phyloP scores from a whole-genome alignment of 805 yeast genomes.

The Lachancea cidri region DNA sequence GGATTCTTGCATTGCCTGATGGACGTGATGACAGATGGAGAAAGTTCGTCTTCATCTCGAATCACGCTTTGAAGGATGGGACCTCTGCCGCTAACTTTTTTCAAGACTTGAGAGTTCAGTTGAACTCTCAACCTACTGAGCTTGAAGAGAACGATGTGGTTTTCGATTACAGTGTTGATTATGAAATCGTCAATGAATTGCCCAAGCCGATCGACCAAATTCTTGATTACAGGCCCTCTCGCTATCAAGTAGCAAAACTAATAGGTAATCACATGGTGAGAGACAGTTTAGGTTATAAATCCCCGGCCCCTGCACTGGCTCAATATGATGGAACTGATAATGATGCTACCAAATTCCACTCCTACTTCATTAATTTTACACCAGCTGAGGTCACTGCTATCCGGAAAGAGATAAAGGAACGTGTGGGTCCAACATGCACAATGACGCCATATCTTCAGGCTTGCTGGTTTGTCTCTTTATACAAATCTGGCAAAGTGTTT shows the following conservation, averaged over 20 bases:
- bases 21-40: conserved; percentile 1
- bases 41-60: conserved; percentile 18
- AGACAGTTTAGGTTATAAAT: conserved; percentile 13
- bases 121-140: conserved; percentile 5
- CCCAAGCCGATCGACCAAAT: conserved; percentile 22
- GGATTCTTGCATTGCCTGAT: conserved; percentile 18
- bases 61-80: conserved; percentile 26
- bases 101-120: conserved; percentile 14
- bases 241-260: conserved; percentile 12
- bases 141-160: conserved; percentile 1
- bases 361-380: conserved; percentile 13
- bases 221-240: conserved; percentile 17
- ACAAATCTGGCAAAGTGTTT: conserved; percentile 16
- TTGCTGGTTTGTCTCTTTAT: conserved; percentile 17
- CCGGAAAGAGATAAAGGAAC: conserved; percentile 9
- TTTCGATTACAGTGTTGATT: conserved; percentile 16
- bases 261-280: conserved; percentile 12
- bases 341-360: conserved; percentile 10
- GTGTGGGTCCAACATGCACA: conserved; percentile 14
- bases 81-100: conserved; percentile 20
- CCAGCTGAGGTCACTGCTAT: conserved; percentile 10
- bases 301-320: conserved; percentile 10
- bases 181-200: conserved; percentile 10
- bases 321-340: conserved; percentile 2
- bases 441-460: conserved; percentile 27